phyloP scores from a whole-genome alignment of 192 early-diverging fungal species.

The Rhizoclosmatium sp. region DNA sequence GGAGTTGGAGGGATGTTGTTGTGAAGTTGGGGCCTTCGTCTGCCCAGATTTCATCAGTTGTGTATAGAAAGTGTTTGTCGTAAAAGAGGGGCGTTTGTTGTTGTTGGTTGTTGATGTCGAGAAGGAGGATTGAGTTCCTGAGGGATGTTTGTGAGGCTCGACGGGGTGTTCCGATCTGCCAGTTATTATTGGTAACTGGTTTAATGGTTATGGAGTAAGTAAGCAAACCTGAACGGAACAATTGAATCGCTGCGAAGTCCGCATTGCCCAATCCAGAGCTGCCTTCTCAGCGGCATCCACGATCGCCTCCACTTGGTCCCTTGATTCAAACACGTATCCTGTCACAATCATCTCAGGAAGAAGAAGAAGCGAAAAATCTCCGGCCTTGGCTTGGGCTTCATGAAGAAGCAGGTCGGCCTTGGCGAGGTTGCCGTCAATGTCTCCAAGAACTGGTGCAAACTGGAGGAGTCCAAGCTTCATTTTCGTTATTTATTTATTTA shows the following conservation, averaged over 20 bases:
- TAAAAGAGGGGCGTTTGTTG: constrained; percentile 47
- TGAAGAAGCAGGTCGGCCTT: constrained; percentile 45
- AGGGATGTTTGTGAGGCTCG: neutral
- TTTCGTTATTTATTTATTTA: constrained; percentile 18
- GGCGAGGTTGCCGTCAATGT: constrained; percentile 42
- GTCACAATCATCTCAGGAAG: constrained; percentile 84
- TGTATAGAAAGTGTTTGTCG: constrained; percentile 75
- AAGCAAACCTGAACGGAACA: constrained; percentile 69
- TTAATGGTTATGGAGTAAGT: no score
- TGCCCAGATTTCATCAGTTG: constrained; percentile 80
- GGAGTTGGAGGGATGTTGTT: neutral
- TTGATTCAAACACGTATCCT: constrained; percentile 38
- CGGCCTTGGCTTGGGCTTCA: constrained; percentile 7
- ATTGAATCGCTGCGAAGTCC: constrained; percentile 56
- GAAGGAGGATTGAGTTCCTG: constrained; percentile 71
- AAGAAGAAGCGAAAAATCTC: constrained; percentile 69
- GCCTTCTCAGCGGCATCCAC: constrained; percentile 62
- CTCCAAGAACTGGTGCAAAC: constrained; percentile 53
- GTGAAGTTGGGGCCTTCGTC: constrained; percentile 69
- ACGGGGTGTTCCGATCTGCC: neutral
- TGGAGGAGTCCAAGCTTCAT: constrained; percentile 45
- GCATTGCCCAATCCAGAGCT: constrained; percentile 68
- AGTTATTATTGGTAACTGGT: no score
- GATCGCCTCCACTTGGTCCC: constrained; percentile 65
- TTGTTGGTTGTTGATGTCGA: constrained; percentile 39